Evolutionary conservation across 2,329 filamentous ascomycete genomes (phyloP), one percentile per base, ranked within the genome.

Genomic region (Leptographium galeiforme): DNA sequence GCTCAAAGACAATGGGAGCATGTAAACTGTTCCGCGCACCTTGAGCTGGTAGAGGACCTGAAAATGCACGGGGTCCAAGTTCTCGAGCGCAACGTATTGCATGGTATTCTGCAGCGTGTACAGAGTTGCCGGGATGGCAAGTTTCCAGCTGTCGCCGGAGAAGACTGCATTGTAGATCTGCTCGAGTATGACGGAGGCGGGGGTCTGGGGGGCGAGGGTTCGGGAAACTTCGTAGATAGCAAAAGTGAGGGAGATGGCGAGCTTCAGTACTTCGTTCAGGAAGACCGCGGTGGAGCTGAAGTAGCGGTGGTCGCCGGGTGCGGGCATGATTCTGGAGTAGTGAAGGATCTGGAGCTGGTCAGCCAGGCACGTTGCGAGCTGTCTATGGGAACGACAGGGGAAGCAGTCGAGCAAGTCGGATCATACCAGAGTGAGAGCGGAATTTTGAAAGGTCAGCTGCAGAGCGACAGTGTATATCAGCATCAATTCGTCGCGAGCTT

Each of bases 61-160:
- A 64, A 96, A 97, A 52, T 91, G 89, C 6, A 93, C 89, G 0
- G 91, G 87, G 62, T 95, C 89, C 61, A 97, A 68, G 60, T 97
- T 96, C 57, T 87, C 89, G 12, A 96, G 81, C 1, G 89, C 91
- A 51, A 94, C 79, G 63, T 96, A 98, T 66, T 96, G 89, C 52
- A 97, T 71, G n/a, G 87, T 86, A 64, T 96, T 97, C 63, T 96
- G 89, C 33, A 96, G 66, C 0, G 91, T 95, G 65, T 95, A 97
- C 2, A 97, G 74, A 6, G 82, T 77, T 5, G 91, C 93, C 0
- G 91, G 93, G 44, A 97, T 82, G 10, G 88, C 89, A 58, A 98
- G 72, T 68, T 95, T 95, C 91, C 91, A 97, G 60, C 89, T 89
- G 64, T 97, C 93, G 11, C 85, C 84, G 0, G 85, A 84, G 64